Evolutionary conservation across 352 stramenopile genomes (phyloP).

Genomic region (Pythium coloratum): DNA sequence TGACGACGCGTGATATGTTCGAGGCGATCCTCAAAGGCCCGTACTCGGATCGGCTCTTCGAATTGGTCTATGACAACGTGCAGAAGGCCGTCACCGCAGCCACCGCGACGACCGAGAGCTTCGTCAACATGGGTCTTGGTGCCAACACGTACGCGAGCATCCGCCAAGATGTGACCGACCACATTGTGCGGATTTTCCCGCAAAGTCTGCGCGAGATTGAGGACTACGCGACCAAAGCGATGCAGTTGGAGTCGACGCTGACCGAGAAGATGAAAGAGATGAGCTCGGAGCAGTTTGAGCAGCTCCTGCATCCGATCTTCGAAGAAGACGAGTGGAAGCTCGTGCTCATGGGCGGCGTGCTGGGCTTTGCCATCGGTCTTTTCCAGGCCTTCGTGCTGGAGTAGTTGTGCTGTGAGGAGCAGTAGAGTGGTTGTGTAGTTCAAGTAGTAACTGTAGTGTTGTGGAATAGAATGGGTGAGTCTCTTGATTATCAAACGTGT

Average conservation of each 20-base stretch:
- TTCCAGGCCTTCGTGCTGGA: constrained; percentile 77
- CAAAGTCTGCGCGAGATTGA: constrained; percentile 90
- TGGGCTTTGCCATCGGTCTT: constrained; percentile 91
- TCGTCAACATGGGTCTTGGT: constrained; percentile 85
- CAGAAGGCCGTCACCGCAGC: constrained; percentile 83
- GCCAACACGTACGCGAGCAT: constrained; percentile 84
- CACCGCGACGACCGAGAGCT: constrained; percentile 72
- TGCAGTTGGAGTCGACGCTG: constrained; percentile 92
- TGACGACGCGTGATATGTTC: constrained; percentile 89
- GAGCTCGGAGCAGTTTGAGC: constrained; percentile 92
- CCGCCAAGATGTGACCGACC: constrained; percentile 87
- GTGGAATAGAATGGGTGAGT: neutral
- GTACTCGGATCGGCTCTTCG: constrained; percentile 83
- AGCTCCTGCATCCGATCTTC: constrained; percentile 97
- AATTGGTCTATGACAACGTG: constrained; percentile 88
- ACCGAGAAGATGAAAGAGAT: constrained; percentile 91
- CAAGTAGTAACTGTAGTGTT: neutral
- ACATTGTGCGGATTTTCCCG: constrained; percentile 88
- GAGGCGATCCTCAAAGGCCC: constrained; percentile 88
- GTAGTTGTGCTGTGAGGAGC: neutral
- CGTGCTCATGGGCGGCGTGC: constrained; percentile 94
- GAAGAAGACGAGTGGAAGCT: constrained; percentile 99
- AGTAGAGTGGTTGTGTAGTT: neutral
- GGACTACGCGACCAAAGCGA: constrained; percentile 90
- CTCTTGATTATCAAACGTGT: neutral